Evolutionary conservation across 1,139 yeast genomes (phyloP), one percentile per base, ranked within the genome.

Genomic region (Protomyces inouyei): DNA sequence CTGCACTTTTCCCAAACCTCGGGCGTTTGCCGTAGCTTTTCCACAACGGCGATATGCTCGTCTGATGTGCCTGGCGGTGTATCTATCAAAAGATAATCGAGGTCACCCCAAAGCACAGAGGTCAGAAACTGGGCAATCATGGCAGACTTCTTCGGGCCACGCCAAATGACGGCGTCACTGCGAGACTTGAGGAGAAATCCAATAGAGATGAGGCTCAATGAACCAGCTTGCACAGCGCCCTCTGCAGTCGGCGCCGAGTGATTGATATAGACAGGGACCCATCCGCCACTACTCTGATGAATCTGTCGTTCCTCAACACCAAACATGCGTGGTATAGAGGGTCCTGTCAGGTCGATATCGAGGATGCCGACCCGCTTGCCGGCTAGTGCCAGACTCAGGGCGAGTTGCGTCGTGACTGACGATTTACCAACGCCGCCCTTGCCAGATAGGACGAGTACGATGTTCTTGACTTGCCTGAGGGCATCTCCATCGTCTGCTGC

Each of bases 11-110:
- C 37, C 37, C 36, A 51, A 43, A 59, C 57, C 12, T 40, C 52
- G 9, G 53, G 52, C 45, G 48, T 52, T 46, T 60, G 54, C 40
- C 59, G 77, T 60, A 93, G 79, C 73, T 90, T 95, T 74, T 95
- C 98, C 1, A 97, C 98, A 37, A 95, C 87, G 2, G 97, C 92
- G 54, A 95, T 93, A 75, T 95, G 99, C 74, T 95, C 99, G 74
- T 95, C 99, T 0, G 96, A 87, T 0, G 99, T 93, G 0, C 99
- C 99, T 0, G 99, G 99, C 0, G 99, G 99, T 0, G 99, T 93
- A 73, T 95, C 99, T 8, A 95, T 92, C 53, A 95, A 77, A 65
- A 95, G 76, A 73, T 89, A 95, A 74, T 92, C 97, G 56, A 79
- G 73, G 18, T 81, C 82, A 0, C 91, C 96, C 98, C 98, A 95